Evolutionary conservation across 371 early-diverging fungal genomes (phyloP).

Genomic region (Mortierella sp.): DNA sequence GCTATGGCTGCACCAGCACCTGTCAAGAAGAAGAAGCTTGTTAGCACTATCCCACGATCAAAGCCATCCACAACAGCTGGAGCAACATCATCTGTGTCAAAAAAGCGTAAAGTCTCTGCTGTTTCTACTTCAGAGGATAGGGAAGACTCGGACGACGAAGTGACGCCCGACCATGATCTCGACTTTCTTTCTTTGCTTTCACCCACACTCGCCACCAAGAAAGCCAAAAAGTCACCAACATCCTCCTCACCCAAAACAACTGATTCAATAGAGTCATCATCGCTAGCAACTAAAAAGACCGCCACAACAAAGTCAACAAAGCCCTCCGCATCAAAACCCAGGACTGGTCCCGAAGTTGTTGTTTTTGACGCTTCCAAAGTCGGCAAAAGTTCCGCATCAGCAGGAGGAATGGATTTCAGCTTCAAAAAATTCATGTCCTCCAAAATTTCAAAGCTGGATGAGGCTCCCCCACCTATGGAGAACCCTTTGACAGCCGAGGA

Average conservation of each 20-base stretch:
- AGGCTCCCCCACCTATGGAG: slow-evolving; percentile 43
- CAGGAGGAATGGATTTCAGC: slow-evolving; percentile 39
- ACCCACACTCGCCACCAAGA: slow-evolving; percentile 18
- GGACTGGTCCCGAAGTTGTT: slow-evolving; percentile 40
- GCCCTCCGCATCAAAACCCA: slow-evolving; percentile 30
- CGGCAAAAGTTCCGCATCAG: slow-evolving; percentile 23
- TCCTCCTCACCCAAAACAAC: not conserved
- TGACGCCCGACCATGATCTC: slow-evolving; percentile 42
- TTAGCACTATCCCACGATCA: slow-evolving; percentile 29
- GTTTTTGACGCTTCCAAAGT: slow-evolving; percentile 50
- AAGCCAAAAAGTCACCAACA: slow-evolving; percentile 5
- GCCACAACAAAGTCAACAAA: slow-evolving; percentile 6
- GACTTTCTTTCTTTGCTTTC: slow-evolving; percentile 41
- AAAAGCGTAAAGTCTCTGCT: slow-evolving; percentile 30
- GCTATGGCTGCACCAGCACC: slow-evolving; percentile 49
- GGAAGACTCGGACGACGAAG: not conserved
- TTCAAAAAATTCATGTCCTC: slow-evolving; percentile 57
- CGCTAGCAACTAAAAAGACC: slow-evolving; percentile 1
- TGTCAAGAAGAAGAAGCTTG: slow-evolving; percentile 43
- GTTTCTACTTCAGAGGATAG: not conserved
- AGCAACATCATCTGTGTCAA: not conserved
- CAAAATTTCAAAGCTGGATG: slow-evolving; percentile 53
- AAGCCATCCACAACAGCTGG: slow-evolving; percentile 15
- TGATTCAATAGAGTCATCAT: slow-evolving; percentile 5
- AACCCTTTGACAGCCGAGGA: slow-evolving; percentile 48